Percentiles rank a stretch among this genome's conserved stretches.
These are phyloP conservation scores for Syncephalis plumigaleata DNA, from an alignment of 371 early-diverging fungal species.

Conservation along the genomic window DNA sequence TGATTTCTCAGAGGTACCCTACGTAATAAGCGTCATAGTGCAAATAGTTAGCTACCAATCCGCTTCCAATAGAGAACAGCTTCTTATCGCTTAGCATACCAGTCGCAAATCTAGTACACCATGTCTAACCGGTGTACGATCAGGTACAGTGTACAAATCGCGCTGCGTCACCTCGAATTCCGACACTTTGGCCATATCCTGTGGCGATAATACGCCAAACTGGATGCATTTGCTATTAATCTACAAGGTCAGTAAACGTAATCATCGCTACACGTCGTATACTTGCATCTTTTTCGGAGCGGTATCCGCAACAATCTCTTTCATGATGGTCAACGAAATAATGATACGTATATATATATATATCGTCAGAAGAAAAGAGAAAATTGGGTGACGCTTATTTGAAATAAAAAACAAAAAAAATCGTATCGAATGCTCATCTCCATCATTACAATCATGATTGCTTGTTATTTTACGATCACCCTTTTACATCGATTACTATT, in stretches of 20 bases:
- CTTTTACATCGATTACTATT: too few relatives aligned
- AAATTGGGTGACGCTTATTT: too few relatives aligned
- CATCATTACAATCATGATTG: too few relatives aligned
- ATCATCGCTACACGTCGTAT: background rate
- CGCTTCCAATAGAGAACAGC: too few relatives aligned
- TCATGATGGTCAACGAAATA: conserved; percentile 25
- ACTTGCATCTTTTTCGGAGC: conserved; percentile 66
- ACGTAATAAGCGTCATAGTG: conserved; percentile 7
- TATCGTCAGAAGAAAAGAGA: too few relatives aligned
- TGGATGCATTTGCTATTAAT: conserved; percentile 45
- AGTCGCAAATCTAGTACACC: conserved; percentile 85
- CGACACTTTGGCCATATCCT: conserved; percentile 64
- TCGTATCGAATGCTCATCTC: too few relatives aligned
- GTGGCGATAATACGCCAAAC: conserved; percentile 77
- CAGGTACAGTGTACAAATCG: conserved; percentile 76
- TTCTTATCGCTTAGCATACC: too few relatives aligned
- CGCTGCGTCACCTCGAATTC: conserved; percentile 82
- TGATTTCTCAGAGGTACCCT: conserved; percentile 82
- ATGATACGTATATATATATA: too few relatives aligned
- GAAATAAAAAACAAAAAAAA: too few relatives aligned
- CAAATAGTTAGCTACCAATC: too few relatives aligned
- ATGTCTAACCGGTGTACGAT: conserved; percentile 58
- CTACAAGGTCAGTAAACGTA: background rate
- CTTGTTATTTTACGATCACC: too few relatives aligned
- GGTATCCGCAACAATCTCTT: conserved; percentile 58